These are phyloP conservation scores for Schizophyllum commune DNA, from an alignment of 1,284 basidiomycete species.

Conservation along the genomic window DNA sequence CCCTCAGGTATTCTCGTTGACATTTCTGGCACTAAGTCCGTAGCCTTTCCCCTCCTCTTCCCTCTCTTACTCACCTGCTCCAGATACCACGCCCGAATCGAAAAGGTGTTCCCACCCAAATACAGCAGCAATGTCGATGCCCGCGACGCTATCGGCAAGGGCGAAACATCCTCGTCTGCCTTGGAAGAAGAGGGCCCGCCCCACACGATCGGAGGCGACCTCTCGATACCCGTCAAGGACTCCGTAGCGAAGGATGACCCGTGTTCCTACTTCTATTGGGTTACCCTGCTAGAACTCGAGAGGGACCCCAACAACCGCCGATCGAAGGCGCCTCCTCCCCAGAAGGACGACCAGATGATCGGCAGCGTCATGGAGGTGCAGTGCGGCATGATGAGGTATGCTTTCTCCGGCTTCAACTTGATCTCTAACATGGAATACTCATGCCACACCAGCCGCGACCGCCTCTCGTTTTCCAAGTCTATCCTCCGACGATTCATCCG, in stretches of 20 bases:
- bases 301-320: constrained; percentile 55
- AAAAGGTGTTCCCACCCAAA: constrained; percentile 69
- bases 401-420: constrained; percentile 10
- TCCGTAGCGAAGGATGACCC: constrained; percentile 74
- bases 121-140: constrained; percentile 35
- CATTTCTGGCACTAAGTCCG: constrained; percentile 73
- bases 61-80: constrained; percentile 13
- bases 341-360: constrained; percentile 53
- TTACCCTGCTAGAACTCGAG: constrained; percentile 77
- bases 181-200: constrained; percentile 34
- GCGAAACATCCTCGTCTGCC: constrained; percentile 21
- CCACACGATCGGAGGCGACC: constrained; percentile 77
- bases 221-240: constrained; percentile 68
- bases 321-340: constrained; percentile 26
- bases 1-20: constrained; percentile 74
- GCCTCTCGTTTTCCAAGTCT: constrained; percentile 91
- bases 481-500: constrained; percentile 94
- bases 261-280: constrained; percentile 78
- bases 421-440: constrained; percentile 2
- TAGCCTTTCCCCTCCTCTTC: constrained; percentile 14
- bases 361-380: constrained; percentile 77
- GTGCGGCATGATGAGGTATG: constrained; percentile 73
- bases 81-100: constrained; percentile 74
- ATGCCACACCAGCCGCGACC: constrained; percentile 68
- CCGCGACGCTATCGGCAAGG: constrained; percentile 28